phyloP scores from a whole-genome alignment of 495 filamentous ascomycete species.

The Antarctomyces pellizariae region DNA sequence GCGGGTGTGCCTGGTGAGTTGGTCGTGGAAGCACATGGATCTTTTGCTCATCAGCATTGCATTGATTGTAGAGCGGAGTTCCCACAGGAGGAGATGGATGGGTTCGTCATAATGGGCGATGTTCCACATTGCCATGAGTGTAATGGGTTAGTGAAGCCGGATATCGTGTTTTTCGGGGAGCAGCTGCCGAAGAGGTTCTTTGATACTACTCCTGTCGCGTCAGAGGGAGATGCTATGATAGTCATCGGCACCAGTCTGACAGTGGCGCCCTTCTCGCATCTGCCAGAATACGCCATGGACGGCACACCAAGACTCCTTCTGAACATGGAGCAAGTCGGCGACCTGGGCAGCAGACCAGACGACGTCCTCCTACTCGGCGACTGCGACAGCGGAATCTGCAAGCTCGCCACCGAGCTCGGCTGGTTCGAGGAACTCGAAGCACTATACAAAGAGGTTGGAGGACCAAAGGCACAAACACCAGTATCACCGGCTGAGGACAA shows the following conservation, averaged over 20 bases:
- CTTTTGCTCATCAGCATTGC: slow-evolving; percentile 72
- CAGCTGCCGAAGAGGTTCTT: slow-evolving; percentile 47
- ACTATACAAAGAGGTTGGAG: slow-evolving; percentile 34
- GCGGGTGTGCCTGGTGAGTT: slow-evolving; percentile 62
- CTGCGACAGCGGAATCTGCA: slow-evolving; percentile 67
- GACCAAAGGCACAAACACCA: slow-evolving; percentile 6
- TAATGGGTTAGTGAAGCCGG: slow-evolving; percentile 73
- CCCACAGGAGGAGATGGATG: slow-evolving; percentile 48
- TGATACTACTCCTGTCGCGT: slow-evolving; percentile 26
- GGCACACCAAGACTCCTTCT: slow-evolving; percentile 56
- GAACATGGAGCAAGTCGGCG: slow-evolving; percentile 70
- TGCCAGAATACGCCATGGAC: slow-evolving; percentile 39
- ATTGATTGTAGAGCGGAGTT: slow-evolving; percentile 62
- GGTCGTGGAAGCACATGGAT: slow-evolving; percentile 88
- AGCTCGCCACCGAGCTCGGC: slow-evolving; percentile 57
- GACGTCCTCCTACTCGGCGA: slow-evolving; percentile 54
- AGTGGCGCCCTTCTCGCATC: slow-evolving; percentile 72
- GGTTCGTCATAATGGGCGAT: slow-evolving; percentile 31
- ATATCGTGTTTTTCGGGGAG: slow-evolving; percentile 90
- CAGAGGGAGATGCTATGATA: slow-evolving; percentile 54
- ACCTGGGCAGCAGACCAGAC: slow-evolving; percentile 47
- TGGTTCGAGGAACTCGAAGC: slow-evolving; percentile 71
- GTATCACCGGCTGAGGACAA: slow-evolving; percentile 13
- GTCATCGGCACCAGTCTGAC: slow-evolving; percentile 79
- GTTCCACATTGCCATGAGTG: slow-evolving; percentile 54